Conservation (phyloP, 2,329 filamentous ascomycete species). For the Biscogniauxia marginata region DNA sequence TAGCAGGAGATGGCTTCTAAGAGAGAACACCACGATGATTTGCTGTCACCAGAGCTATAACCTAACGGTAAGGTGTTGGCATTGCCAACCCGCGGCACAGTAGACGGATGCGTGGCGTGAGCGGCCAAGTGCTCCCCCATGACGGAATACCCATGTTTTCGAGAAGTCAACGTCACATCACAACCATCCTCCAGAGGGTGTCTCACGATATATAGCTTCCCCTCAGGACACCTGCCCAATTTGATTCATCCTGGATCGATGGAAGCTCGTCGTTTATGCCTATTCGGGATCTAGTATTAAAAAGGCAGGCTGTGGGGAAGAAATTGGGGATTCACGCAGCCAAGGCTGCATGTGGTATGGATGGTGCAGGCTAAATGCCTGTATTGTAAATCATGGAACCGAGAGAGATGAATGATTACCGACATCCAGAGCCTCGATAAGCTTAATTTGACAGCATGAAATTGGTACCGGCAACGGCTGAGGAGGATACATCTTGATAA, state of each 20-base stretch:
- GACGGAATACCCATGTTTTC: neutral
- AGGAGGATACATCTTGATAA: neutral
- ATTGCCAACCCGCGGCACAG: neutral
- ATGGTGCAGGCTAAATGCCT: neutral
- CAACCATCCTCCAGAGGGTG: neutral
- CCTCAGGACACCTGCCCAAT: conserved; percentile 15
- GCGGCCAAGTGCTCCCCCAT: neutral
- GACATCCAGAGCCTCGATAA: neutral
- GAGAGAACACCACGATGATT: neutral
- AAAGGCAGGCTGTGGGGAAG: neutral
- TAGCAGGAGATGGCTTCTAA: conserved; percentile 1
- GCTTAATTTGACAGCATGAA: conserved; percentile 7
- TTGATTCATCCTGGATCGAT: neutral
- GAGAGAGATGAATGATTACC: neutral
- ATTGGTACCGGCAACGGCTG: neutral
- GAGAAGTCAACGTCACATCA: conserved; percentile 15
- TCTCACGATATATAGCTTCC: neutral
- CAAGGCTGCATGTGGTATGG: neutral
- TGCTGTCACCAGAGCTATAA: neutral
- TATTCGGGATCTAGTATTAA: neutral
- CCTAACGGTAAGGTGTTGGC: neutral
- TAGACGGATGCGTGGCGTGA: neutral
- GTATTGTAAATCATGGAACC: neutral
- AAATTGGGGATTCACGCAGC: neutral
- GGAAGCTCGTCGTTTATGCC: neutral